Evolutionary conservation across 768 basidiomycete genomes (phyloP).

Genomic region (Tulasnella sp.): DNA sequence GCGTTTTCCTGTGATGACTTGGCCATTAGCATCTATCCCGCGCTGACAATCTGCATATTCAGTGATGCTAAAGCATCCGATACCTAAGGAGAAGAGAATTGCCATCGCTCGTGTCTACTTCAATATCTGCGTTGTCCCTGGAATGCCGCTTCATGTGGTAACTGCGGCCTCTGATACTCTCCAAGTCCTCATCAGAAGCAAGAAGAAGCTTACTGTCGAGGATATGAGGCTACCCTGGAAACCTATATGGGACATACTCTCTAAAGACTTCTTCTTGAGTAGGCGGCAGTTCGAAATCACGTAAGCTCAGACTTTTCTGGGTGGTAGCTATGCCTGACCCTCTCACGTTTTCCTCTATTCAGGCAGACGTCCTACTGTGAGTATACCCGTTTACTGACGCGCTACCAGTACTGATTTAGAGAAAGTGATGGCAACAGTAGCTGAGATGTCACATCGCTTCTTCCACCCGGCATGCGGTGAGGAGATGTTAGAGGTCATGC

Average conservation of each 20-base stretch:
- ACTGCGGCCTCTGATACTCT: slow-evolving; percentile 56
- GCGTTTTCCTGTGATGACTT: not conserved
- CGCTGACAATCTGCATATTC: not conserved
- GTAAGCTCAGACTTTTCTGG: slow-evolving; percentile 31
- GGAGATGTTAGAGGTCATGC: slow-evolving; percentile 79
- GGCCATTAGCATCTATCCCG: not conserved
- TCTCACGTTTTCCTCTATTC: slow-evolving; percentile 4
- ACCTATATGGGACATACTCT: slow-evolving; percentile 60
- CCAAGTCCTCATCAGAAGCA: slow-evolving; percentile 47
- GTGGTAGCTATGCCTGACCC: not conserved
- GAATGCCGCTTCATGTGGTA: slow-evolving; percentile 58
- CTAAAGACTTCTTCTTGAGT: slow-evolving; percentile 63
- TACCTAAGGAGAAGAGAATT: slow-evolving; percentile 69
- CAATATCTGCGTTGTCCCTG: slow-evolving; percentile 61
- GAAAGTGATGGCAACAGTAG: slow-evolving; percentile 51
- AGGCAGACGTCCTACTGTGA: slow-evolving; percentile 59
- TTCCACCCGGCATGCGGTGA: slow-evolving; percentile 80
- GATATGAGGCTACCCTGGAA: slow-evolving; percentile 77
- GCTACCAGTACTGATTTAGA: not conserved
- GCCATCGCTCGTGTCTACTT: slow-evolving; percentile 68
- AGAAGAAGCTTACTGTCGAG: slow-evolving; percentile 62
- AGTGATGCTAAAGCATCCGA: slow-evolving; percentile 70
- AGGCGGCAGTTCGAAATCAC: slow-evolving; percentile 70
- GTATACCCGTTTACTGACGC: not conserved
- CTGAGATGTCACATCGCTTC: slow-evolving; percentile 60